phyloP scores from a whole-genome alignment of 139 green algal genomes.

The Auxenochlorella pyrenoidosa region DNA sequence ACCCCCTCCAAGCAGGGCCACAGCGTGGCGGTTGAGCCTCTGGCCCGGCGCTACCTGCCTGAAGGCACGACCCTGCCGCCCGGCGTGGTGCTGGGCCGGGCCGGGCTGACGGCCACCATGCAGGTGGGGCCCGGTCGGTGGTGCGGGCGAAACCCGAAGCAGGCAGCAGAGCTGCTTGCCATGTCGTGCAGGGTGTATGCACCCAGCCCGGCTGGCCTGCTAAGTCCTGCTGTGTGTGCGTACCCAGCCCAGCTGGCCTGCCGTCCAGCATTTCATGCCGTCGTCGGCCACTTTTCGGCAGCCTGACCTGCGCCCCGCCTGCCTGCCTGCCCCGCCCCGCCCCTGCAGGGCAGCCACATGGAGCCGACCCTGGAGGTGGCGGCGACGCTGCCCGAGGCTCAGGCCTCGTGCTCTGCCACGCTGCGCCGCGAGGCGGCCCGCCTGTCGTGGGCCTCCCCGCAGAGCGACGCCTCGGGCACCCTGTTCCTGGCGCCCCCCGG shows the following conservation, averaged over 20 bases:
- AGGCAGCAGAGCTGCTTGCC: too few species aligned
- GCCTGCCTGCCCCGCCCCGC: background rate
- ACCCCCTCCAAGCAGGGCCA: background rate
- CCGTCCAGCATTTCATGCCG: too few species aligned
- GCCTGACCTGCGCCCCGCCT: background rate
- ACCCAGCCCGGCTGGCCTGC: too few species aligned
- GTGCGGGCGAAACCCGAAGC: too few species aligned
- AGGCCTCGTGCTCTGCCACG: constrained; percentile 38
- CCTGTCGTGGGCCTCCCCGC: constrained; percentile 43
- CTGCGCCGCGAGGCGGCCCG: constrained; percentile 44
- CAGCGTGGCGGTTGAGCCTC: constrained; percentile 68
- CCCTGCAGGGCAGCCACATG: constrained; percentile 67
- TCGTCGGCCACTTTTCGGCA: too few species aligned
- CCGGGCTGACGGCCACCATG: constrained; percentile 60
- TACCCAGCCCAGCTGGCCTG: too few species aligned
- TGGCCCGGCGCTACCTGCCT: constrained; percentile 84
- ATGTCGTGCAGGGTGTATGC: too few species aligned
- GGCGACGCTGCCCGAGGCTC: constrained; percentile 61
- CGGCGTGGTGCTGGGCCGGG: constrained; percentile 52
- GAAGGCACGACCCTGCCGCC: constrained; percentile 37
- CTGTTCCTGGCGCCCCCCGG: constrained; percentile 53
- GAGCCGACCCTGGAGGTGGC: constrained; percentile 65
- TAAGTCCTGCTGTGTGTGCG: too few species aligned
- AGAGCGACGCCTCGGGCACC: constrained; percentile 48
- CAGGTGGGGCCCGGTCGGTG: background rate